Evolutionary conservation across 306 rosid genomes (phyloP), one percentile per base, ranked within the genome.

Genomic region (Glycyrrhiza uralensis): DNA sequence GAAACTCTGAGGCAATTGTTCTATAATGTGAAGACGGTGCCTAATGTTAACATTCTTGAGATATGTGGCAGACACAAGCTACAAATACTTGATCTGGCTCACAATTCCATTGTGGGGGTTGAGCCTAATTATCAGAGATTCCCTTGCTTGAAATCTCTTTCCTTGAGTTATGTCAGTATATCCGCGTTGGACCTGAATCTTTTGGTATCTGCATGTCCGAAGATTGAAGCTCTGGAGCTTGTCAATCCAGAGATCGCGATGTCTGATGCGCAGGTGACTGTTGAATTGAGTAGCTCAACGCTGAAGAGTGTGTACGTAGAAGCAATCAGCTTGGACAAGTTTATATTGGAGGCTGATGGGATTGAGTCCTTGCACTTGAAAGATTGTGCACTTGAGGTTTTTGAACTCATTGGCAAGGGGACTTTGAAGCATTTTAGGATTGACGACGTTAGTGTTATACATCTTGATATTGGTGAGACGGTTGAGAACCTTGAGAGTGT

Each of bases 111-210:
- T 45, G 68, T 74, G 0, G 92, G 92, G 36, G 85, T 92, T 78
- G 90, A 92, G 58, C 96, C 96, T 12, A 79, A 81, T 76, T 86
- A 79, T 83, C 96, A 84, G 77, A 86, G 86, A 46, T 87, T 92
- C 54, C 95, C 89, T 47, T 76, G 88, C 64, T 81, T 92, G 92
- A 89, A 81, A 76, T 92, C 84, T 3, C 86, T 90, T 57, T 88
- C 91, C 0, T 58, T 92, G 57, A 86, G 88, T 60, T 67, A 72
- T 84, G 83, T 85, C 56, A 81, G 82, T 26, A 86, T 89, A 54
- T 87, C 96, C 0, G 92, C 92, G 0, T 76, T 86, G 87, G 95
- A 92, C 80, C 83, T 92, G 83, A 83, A 82, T 76, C 89, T 89
- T 71, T 71, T 92, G 81, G 82, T 87, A n/a, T 72, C 86, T 19